Base-by-base conservation (phyloP, 2,329 filamentous ascomycete genomes). In the Trichophyton schoenleinii region DNA sequence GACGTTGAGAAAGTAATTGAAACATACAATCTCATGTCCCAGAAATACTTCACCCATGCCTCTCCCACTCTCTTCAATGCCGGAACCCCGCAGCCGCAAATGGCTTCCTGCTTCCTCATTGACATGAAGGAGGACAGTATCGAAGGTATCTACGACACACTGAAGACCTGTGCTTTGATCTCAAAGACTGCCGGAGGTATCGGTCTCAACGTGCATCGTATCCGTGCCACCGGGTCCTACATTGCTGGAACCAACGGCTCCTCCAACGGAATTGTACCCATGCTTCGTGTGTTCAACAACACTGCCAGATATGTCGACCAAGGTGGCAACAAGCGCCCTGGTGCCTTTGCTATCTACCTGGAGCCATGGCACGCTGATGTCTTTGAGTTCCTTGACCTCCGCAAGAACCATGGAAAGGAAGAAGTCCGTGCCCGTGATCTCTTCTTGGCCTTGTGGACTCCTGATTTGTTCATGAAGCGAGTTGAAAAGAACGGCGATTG, bases 51-150 rank as follows among this genome's bases (percentile, higher is more conserved):
- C 79, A 99, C 94, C 61, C 94, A 99, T 72, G 94, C 94, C 60
- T 99, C 94, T 7, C 94, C 94, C 3, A 99, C 94, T 3, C 86
- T 99, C 59, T 99, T 99, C 85, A 96, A 96, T 70, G 94, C 94
- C 60, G 94, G 92, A 71, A 99, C 94, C 31, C 94, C 94, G 52
- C 87, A 94, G 71, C 87, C 91, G 52, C 94, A 99, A 78, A 81
- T 99, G 69, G 95, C 94, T 2, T 99, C 94, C 15, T 99, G 94
- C 82, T 99, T 99, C 85, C 83, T 99, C 61, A 90, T 99, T 67
- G 94, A 97, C 76, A 97, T 99, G 87, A 99, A 97, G 81, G 91
- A 96, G 59, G 94, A 99, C 79, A 96, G 91, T 77, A 99, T 99
- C 72, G 94, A 99, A 68, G 94, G 94, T 68, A 99, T 99, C 74